phyloP scores from a whole-genome alignment of 108 stramenopile genomes.

The Nitzschia sp. region DNA sequence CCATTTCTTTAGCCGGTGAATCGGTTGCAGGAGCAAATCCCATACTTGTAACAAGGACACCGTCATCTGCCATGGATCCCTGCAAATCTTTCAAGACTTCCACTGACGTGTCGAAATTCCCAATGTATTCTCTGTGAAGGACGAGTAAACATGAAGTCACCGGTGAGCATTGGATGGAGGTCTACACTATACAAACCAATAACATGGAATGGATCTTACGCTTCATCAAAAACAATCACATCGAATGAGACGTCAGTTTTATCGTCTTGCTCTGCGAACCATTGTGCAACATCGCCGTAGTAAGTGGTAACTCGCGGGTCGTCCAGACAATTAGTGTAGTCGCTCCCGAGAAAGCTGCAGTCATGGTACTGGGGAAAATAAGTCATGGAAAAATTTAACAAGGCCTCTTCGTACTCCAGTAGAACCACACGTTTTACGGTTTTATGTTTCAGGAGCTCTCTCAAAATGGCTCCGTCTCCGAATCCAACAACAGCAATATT shows the following conservation, averaged over 20 bases:
- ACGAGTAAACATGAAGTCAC: not conserved
- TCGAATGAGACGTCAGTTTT: conserved; percentile 30
- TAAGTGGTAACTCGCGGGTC: conserved; percentile 46
- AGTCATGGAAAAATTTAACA: conserved; percentile 40
- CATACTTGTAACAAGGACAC: conserved; percentile 46
- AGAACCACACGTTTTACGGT: conserved; percentile 67
- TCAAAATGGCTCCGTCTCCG: conserved; percentile 78
- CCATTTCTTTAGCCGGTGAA: not conserved
- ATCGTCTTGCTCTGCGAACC: conserved; percentile 38
- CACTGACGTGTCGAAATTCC: not conserved
- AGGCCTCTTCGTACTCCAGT: conserved; percentile 58
- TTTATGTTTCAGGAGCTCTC: conserved; percentile 87
- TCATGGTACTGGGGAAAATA: conserved; percentile 52
- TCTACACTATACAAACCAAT: too few species aligned
- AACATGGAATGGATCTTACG: conserved; percentile 32
- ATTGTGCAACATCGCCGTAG: conserved; percentile 39
- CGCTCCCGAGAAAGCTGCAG: conserved; percentile 45
- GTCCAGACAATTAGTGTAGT: conserved; percentile 57
- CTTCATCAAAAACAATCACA: conserved; percentile 56
- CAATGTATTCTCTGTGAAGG: not conserved
- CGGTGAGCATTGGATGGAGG: too few species aligned
- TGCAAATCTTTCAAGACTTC: not conserved
- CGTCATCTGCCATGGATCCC: conserved; percentile 21
- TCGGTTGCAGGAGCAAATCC: conserved; percentile 32
- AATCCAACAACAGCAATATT: conserved; percentile 78